Percentiles rank a stretch among this genome's conserved stretches.
Conservation (phyloP, 768 basidiomycete species). For the Pleurotus eryngii region DNA sequence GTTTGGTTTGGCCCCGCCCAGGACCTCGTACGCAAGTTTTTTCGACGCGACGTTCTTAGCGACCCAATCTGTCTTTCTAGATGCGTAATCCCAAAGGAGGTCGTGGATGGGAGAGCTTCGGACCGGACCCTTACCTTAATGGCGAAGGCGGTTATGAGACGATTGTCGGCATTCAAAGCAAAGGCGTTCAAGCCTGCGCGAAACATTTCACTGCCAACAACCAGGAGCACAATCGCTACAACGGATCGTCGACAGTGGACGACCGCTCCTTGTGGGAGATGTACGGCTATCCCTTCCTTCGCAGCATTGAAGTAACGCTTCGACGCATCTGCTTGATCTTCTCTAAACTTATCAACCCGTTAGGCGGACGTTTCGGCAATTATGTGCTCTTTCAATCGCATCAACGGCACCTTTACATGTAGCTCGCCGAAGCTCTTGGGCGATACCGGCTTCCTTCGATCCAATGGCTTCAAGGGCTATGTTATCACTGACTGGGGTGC, state of each 20-base stretch:
- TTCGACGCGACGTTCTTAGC: not conserved
- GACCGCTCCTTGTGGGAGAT: constrained; percentile 36
- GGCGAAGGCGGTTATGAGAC: constrained; percentile 55
- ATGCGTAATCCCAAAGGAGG: constrained; percentile 4
- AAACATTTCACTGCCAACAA: constrained; percentile 10
- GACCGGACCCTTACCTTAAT: constrained; percentile 48
- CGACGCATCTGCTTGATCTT: not conserved
- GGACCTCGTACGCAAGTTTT: not conserved
- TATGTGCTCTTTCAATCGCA: constrained; percentile 29
- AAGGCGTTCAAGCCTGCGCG: constrained; percentile 44
- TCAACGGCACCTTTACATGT: constrained; percentile 43
- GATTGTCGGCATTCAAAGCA: constrained; percentile 45
- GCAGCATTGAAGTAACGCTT: constrained; percentile 14
- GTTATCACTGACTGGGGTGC: constrained; percentile 18
- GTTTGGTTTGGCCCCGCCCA: constrained; percentile 4
- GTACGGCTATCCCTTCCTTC: constrained; percentile 19
- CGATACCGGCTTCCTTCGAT: constrained; percentile 11
- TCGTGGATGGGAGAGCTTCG: constrained; percentile 30
- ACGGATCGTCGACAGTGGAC: constrained; percentile 21
- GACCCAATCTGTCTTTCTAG: not conserved
- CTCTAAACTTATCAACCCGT: too few species aligned
- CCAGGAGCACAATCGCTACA: constrained; percentile 15
- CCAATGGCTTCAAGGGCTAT: constrained; percentile 15
- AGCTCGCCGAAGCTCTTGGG: constrained; percentile 34
- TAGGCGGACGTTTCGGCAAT: constrained; percentile 30